Evolutionary conservation across 805 yeast genomes (phyloP), one percentile per base, ranked within the genome.

Genomic region (Lachancea sp.): DNA sequence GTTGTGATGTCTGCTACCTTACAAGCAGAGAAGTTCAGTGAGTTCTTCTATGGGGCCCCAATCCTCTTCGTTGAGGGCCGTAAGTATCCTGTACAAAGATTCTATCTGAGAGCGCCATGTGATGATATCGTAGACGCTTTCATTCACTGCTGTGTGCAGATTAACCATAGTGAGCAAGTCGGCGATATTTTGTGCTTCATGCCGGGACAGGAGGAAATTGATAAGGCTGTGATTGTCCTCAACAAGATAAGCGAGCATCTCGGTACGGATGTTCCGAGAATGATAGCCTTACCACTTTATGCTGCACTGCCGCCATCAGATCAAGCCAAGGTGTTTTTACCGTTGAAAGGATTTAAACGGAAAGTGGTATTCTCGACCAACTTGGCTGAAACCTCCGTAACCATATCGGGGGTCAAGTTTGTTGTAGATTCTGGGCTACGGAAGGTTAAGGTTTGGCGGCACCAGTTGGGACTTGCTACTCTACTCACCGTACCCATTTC

Each of bases 131-230:
- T 89, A 2, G 97, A 88, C 54, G 74, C 85, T 2, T 70, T 81
- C 54, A 76, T 85, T 9, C 75, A 82, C 48, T 68, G 89, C 2
- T 78, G 86, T 9, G 73, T 84, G 2, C 96, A 88, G 56, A 68
- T 89, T 11, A 89, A 92, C 56, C 69, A 72, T 50, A 68, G 83
- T 6, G 96, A 92, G 57, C 84, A 75, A 13, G 37, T 55, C 24
- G 98, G 99, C 34, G 98, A 92, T 59, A 75, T 92, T n/a, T 64
- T 92, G 21, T 90, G 90, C 40, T 92, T 92, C 56, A 65, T 92
- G 40, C 89, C 97, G 0, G 98, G 98, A 46, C 98, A 92, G 61
- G 98, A 92, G 56, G 98, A 92, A 56, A 92, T 92, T 59, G 98
- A 92, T 58, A 82, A 82, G 50, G 81, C 84, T 11, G 87, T 78